Evolutionary conservation across 2,329 filamentous ascomycete genomes (phyloP).

Genomic region (Epichloe baconii): DNA sequence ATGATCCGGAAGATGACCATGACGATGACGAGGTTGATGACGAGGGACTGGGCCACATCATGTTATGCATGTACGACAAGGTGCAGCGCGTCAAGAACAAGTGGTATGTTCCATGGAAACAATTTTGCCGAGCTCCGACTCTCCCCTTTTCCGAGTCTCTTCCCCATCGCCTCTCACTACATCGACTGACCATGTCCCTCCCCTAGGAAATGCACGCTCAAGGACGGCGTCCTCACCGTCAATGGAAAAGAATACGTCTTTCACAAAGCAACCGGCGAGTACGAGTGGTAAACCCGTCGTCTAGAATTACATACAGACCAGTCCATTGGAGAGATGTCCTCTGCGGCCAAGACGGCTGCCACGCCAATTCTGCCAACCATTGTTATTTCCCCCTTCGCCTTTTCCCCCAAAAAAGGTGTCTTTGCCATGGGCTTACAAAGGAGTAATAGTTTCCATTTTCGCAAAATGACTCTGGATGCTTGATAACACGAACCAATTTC

Average conservation of each 20-base stretch:
- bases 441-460: too few species aligned
- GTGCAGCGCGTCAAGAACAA: constrained; percentile 99
- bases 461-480: too few species aligned
- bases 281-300: constrained; percentile 64
- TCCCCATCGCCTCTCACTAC: constrained; percentile 6
- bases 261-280: constrained; percentile 93
- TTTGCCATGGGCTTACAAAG: too few species aligned
- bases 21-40: constrained; percentile 81
- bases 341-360: neutral
- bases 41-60: constrained; percentile 73
- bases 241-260: constrained; percentile 96
- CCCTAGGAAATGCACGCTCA: constrained; percentile 84
- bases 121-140: too few species aligned
- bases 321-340: too few species aligned
- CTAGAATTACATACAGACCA: too few species aligned
- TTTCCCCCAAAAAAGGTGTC: too few species aligned
- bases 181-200: neutral
- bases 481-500: too few species aligned
- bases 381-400: too few species aligned
- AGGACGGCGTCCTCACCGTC: constrained; percentile 88
- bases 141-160: constrained; percentile 1
- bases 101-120: constrained; percentile 42
- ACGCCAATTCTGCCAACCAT: neutral
- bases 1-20: constrained; percentile 79
- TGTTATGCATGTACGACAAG: constrained; percentile 99